Base-by-base conservation (phyloP, 768 basidiomycete species). In the Cantharellus cinnabarinus region DNA sequence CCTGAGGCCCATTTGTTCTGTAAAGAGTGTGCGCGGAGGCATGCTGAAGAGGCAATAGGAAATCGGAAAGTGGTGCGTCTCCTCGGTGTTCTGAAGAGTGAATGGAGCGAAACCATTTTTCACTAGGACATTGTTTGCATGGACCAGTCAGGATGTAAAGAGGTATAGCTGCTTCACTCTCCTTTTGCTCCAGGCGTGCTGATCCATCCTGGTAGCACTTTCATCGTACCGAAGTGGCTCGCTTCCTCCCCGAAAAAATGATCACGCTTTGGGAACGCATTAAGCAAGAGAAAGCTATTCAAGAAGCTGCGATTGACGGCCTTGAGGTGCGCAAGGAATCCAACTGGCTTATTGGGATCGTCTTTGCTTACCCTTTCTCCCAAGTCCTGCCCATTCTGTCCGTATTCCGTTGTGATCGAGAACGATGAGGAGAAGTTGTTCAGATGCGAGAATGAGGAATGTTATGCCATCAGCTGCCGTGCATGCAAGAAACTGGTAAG, bases 1-100 rank as follows among this genome's bases (percentile, higher is more conserved):
- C 81, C 85, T 0, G 89, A 91, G 59, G 80, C 83, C 0, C 90
- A 95, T 67, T 77, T 90, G 2, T 95, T 94, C 71, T 94, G 90
- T 69, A 72, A 67, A 41, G 70, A 73, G 1, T 94, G 90, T 67
- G 77, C 88, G 69, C 77, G 70, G 1, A 70, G 75, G 2, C 85
- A 89, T 65, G 80, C 82, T 1, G 78, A 80, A 41, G 81, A 73
- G 37, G 74, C 79, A 39, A 76, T 93, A 5, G 71, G 71, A 5
- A 64, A 67, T 20, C 68, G 71, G 56, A 65, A 64, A 44, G 62
- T 63, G 15, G 69, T 69, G 35, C 64, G 91, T 60, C 14, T n/a
- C 37, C 15, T 7, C 52, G 37, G 7, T 54, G 15, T 1, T 10
- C 37, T 7, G 10, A 7, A 1, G 34, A n/a, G 7, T 7, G 7